A percentile compares a stretch with the other conserved stretches of the same genome.
These are phyloP conservation scores for Gilbertella persicaria DNA, from an alignment of 371 early-diverging fungal species.

Conservation along the genomic window DNA sequence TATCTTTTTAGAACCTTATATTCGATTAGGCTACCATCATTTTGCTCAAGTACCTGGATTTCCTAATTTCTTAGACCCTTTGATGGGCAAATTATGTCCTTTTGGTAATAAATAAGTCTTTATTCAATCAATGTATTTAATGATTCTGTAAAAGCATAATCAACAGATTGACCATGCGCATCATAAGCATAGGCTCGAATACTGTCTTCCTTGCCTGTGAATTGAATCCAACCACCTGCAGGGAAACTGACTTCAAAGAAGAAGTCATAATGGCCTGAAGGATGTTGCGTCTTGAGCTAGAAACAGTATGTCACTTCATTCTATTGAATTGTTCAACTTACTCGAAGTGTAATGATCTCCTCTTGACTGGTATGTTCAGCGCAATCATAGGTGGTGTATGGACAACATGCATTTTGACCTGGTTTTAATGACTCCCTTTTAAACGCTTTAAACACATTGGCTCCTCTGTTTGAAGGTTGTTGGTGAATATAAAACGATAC, in stretches of 20 bases:
- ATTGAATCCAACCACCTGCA: conserved; percentile 11
- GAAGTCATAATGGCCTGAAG: neutral
- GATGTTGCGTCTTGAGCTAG: too few species aligned
- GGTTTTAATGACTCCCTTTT: neutral
- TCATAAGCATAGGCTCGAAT: conserved; percentile 3
- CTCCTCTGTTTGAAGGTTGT: neutral
- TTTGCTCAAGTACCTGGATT: conserved; percentile 33
- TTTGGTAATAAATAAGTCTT: too few species aligned
- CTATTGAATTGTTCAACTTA: neutral
- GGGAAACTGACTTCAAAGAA: neutral
- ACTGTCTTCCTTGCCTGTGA: neutral
- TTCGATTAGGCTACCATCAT: conserved; percentile 30
- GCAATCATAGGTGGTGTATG: conserved; percentile 14
- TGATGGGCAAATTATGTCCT: conserved; percentile 26
- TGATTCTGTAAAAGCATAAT: too few species aligned
- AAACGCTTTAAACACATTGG: conserved; percentile 6
- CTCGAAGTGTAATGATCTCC: neutral
- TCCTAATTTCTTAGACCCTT: conserved; percentile 31
- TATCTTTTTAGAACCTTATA: conserved; percentile 36
- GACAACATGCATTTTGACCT: conserved; percentile 20
- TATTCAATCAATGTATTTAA: too few species aligned
- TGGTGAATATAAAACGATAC: conserved; percentile 1
- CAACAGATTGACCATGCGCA: too few species aligned
- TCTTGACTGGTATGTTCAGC: neutral
- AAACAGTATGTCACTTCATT: neutral